Evolutionary conservation across 2,329 filamentous ascomycete species (phyloP), one percentile per base, ranked within the genome.

Genomic region (Magnaporthiopsis incrustans): DNA sequence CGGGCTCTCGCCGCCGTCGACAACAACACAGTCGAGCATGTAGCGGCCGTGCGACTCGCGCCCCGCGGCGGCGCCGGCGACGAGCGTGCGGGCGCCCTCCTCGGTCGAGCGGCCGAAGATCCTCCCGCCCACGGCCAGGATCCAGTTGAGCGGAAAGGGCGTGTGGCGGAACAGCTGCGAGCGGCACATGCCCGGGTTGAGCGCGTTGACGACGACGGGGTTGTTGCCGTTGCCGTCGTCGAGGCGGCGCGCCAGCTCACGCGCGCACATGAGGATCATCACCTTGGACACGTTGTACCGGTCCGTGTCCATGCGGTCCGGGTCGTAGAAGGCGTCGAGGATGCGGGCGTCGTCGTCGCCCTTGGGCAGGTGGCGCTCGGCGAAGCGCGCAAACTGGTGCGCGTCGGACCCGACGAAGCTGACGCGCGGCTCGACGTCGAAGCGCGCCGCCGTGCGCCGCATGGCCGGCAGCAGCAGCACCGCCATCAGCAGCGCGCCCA

Each of bases 401-500:
- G 72, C 74, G 53, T 77, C 77, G 1, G 78, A 81, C 1, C 75
- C 71, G 2, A 80, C 76, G 8, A 80, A 69, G 2, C 71, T 70
- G 4, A 82, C 63, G 26, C 73, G 73, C 18, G 78, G 76, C 60
- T 67, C 68, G 7, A 73, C 65, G 18, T 76, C 76, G 63, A 71
- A 70, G 63, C 67, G 69, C 4, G 63, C 68, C 1, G 75, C 76
- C 11, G 76, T 77, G 15, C 70, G 70, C 26, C 74, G 73, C 67
- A 84, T 66, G 30, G 70, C 67, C 1, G 81, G 80, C 26, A 84
- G 69, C 26, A 81, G 67, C 61, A 77, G 66, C 14, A 82, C 57
- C 0, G 76, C 75, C 63, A 83, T 71, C 33, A 83, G 70, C 50
- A 79, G 77, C 0, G 78, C 82, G 3, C 74, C 75, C 50, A 83